phyloP scores from a whole-genome alignment of 2,329 filamentous ascomycete species.

The Microdochium trichocladiopsis region DNA sequence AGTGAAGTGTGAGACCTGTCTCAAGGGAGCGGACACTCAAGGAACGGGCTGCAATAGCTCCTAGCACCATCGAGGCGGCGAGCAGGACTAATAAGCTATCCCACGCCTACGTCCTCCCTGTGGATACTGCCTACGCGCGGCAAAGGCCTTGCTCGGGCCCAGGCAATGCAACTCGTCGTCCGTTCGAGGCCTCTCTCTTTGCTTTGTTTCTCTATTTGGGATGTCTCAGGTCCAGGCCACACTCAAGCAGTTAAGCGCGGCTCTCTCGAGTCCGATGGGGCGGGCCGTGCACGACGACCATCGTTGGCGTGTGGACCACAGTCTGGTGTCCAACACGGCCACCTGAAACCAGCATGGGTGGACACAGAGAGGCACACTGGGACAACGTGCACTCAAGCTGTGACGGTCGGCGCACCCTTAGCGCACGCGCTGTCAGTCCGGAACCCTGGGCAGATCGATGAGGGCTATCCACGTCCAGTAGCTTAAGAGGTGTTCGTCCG shows the following conservation, averaged over 20 bases:
- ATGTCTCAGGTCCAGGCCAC: neutral
- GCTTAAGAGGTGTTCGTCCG: too few relatives aligned
- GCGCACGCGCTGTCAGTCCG: neutral
- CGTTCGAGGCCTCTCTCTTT: neutral
- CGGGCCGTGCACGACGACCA: neutral
- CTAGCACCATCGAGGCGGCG: neutral
- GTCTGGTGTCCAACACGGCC: neutral
- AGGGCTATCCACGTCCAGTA: neutral
- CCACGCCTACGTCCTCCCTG: neutral
- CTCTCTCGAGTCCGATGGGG: neutral
- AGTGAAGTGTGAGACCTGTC: neutral
- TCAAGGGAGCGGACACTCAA: neutral
- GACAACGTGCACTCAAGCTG: neutral
- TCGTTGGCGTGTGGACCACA: neutral
- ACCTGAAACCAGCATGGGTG: neutral
- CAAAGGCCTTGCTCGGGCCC: too few relatives aligned
- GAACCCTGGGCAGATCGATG: neutral
- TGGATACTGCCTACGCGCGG: too few relatives aligned
- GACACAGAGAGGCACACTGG: neutral
- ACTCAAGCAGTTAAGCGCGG: neutral
- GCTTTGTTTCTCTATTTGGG: neutral
- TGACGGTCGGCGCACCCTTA: neutral
- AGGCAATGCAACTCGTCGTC: neutral
- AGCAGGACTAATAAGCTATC: neutral
- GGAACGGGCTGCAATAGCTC: neutral